These are phyloP conservation scores for Deuterostichococcus epilithicus DNA, from an alignment of 139 green algal genomes.

Conservation along the genomic window DNA sequence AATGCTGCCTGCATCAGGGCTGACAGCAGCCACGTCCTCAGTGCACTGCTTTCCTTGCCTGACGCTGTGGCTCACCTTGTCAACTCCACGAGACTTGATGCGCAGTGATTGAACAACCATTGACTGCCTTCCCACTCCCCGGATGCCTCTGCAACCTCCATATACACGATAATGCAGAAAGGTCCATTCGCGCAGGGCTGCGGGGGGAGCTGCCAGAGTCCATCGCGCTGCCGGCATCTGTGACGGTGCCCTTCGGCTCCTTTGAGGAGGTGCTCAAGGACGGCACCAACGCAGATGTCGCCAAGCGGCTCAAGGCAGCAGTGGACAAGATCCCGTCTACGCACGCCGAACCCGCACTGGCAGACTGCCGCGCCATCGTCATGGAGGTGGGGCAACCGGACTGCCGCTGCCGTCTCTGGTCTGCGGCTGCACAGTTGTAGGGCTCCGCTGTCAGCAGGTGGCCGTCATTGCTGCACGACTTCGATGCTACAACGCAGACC, in stretches of 20 bases:
- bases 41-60: no score
- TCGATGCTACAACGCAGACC: no score
- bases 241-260: constrained; percentile 91
- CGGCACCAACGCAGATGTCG: constrained; percentile 60
- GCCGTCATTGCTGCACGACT: no score
- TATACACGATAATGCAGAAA: not conserved
- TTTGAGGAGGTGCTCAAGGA: constrained; percentile 85
- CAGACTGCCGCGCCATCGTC: constrained; percentile 38
- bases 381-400: constrained; percentile 20
- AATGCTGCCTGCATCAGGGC: no score
- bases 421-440: not conserved
- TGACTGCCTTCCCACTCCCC: no score
- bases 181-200: constrained; percentile 35
- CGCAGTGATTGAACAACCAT: no score
- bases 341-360: constrained; percentile 36
- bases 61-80: no score
- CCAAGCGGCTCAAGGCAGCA: constrained; percentile 36
- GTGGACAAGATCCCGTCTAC: constrained; percentile 40
- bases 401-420: not conserved
- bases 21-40: no score
- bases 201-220: constrained; percentile 79
- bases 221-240: constrained; percentile 81
- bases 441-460: not conserved
- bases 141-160: no score
- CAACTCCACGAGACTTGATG: no score